A percentile compares a stretch with the other conserved stretches of the same genome.
Evolutionary conservation across 2,329 filamentous ascomycete genomes (phyloP).

Genomic region (Paecilomyces variotii): DNA sequence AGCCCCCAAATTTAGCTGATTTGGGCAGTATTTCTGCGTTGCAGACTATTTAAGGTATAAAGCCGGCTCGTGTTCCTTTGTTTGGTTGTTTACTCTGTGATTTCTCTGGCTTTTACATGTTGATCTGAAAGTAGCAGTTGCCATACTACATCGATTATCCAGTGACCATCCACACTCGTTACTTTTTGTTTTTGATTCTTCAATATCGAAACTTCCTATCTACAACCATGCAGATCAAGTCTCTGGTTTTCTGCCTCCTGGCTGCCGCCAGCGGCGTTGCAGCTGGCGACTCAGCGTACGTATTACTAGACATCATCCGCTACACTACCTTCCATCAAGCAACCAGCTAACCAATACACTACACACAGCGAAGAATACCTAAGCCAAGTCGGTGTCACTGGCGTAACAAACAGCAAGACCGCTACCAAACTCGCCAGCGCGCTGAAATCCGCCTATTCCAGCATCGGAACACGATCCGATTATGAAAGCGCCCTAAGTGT

Average conservation of each 20-base stretch:
- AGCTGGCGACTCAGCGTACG: neutral
- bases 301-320: too few relatives aligned
- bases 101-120: neutral
- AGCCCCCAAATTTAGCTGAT: neutral
- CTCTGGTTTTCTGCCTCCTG: neutral
- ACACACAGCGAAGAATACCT: neutral
- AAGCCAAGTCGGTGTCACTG: neutral
- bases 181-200: neutral
- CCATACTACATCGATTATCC: too few relatives aligned
- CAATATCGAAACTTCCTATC: neutral
- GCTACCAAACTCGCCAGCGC: neutral
- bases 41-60: neutral
- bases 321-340: neutral
- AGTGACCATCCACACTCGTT: too few relatives aligned
- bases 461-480: neutral
- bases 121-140: neutral
- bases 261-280: neutral
- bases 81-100: neutral
- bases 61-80: neutral
- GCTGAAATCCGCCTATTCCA: neutral
- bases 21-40: neutral
- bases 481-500: neutral
- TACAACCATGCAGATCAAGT: neutral
- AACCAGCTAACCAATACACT: neutral
- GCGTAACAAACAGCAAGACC: neutral